Evolutionary conservation across 148 eudicot genomes (phyloP).

Genomic region (Spergularia marina): DNA sequence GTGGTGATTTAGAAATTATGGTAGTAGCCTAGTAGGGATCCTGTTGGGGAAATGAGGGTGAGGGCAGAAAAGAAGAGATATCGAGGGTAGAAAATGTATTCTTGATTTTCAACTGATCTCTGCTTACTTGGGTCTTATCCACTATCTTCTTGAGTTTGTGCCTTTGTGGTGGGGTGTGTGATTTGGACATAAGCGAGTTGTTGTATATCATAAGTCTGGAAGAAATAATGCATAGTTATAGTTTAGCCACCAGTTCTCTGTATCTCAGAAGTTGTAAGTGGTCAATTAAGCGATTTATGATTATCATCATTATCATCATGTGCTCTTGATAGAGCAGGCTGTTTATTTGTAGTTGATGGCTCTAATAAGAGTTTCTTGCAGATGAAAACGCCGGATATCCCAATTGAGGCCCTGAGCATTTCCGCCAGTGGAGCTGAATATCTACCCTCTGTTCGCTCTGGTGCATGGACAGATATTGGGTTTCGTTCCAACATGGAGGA

Average conservation of each 20-base stretch:
- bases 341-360: not conserved
- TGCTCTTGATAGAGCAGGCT: not conserved
- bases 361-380: slow-evolving; percentile 39
- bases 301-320: not conserved
- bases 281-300: not conserved
- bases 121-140: no score
- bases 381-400: slow-evolving; percentile 46
- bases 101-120: no score
- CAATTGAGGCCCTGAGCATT: slow-evolving; percentile 42
- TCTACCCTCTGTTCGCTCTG: slow-evolving; percentile 75
- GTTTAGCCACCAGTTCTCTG: not conserved
- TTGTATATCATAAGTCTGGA: no score
- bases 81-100: no score
- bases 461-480: slow-evolving; percentile 89
- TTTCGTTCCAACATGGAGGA: slow-evolving; percentile 88
- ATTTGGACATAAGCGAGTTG: no score
- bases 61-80: no score
- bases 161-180: no score
- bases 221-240: no score
- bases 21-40: no score
- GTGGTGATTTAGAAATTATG: no score
- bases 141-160: no score
- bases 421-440: slow-evolving; percentile 37
- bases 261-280: not conserved
- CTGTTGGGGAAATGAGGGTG: no score